Base-by-base conservation (phyloP, 2,329 filamentous ascomycete genomes). In the Lasiodiplodia citricola region DNA sequence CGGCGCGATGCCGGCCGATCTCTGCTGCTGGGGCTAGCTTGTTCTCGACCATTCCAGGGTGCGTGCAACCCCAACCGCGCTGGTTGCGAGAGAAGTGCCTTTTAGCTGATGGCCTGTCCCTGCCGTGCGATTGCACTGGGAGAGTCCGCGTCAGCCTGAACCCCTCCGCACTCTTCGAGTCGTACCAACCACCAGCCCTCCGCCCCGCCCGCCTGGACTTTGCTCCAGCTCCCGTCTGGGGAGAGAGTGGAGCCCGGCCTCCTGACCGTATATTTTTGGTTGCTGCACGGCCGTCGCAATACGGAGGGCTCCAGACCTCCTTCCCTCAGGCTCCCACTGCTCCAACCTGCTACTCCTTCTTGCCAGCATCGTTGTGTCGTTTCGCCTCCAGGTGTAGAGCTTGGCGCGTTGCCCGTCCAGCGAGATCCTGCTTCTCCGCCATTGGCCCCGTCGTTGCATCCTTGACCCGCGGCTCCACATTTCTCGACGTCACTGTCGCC, bases 401-500 rank as follows among this genome's bases (percentile, higher is more conserved):
- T 57, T 67, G 63, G 47, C 63, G 58, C 41, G 60, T n/a, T 8
- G 31, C 18, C 60, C 23, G 60, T 50, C 60, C 47, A 64, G 60
- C 60, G 23, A 64, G 47, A 64, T 64, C 60, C 60, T 52, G 44
- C 28, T 35, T 18, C 60, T 52, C 60, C 60, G 60, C 65, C 65
- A 67, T 67, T 67, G 65, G 65, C 31, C 55, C 65, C 14, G 7
- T 60, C 31, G 55, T 55, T 58, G 10, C 14, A 65, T 65, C 63
- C 63, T 66, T 56, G 63, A 56, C 37, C 66, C 56, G 44, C 66
- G 50, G 66, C 66, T 68, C 66, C 66, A 68, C 66, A 55, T 31
- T 68, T 68, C 56, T 68, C 66, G 66, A 68, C 66, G 66, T 68
- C 66, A 68, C 66, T 21, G n/a, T 51, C 56, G 66, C 50, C 57